Conservation (phyloP, 345 rosid species). For the Arabidopsis arenosa region DNA sequence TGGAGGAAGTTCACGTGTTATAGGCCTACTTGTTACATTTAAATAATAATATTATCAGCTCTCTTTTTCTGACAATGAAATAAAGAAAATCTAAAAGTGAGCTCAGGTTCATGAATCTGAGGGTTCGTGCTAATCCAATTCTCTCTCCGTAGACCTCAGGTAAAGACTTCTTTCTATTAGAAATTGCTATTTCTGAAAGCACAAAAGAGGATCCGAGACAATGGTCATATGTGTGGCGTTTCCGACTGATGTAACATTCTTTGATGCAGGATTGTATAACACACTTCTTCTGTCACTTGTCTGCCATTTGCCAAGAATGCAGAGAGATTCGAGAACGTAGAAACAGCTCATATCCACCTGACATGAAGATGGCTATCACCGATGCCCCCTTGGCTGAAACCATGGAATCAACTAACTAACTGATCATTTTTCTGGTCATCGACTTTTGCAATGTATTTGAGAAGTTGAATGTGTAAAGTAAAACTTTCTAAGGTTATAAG, state of each 20-base stretch:
- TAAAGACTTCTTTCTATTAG: no score
- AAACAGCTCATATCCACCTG: conserved; percentile 47
- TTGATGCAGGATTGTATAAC: conserved; percentile 75
- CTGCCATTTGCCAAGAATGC: conserved; percentile 91
- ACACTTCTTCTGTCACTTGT: conserved; percentile 88
- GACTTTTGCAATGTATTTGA: conserved; percentile 25
- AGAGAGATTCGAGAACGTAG: conserved; percentile 76
- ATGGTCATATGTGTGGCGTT: conserved; percentile 53
- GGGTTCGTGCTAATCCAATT: not conserved
- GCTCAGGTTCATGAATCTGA: conserved; percentile 2
- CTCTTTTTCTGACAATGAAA: not conserved
- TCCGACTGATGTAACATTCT: conserved; percentile 6
- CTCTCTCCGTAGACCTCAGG: not conserved
- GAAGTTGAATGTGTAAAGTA: conserved; percentile 26
- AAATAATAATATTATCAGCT: not conserved
- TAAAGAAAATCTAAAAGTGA: not conserved
- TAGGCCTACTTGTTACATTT: conserved; percentile 2
- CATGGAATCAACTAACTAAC: conserved; percentile 56
- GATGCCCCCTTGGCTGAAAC: conserved; percentile 40
- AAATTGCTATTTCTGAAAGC: conserved; percentile 19
- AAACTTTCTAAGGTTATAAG: conserved; percentile 32
- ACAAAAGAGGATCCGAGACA: conserved; percentile 43
- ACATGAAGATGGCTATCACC: conserved; percentile 43
- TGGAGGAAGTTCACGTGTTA: not conserved
- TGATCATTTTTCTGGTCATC: conserved; percentile 9